Conservation (phyloP, 2,329 filamentous ascomycete genomes). For the Pseudocercospora eumusae region DNA sequence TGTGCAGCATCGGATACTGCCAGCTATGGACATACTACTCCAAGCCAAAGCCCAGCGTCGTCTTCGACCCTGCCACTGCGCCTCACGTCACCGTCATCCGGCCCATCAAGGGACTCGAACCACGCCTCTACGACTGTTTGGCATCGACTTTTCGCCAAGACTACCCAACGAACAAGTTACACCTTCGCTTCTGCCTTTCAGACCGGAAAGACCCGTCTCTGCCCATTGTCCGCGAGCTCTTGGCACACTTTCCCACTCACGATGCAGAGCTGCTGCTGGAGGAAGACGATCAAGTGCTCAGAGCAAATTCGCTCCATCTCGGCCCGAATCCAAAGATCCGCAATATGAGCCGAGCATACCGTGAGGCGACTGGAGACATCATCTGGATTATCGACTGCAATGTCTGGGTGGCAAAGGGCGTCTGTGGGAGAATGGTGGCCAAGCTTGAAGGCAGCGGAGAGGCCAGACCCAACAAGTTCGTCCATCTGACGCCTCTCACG, state of each 20-base stretch:
- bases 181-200: slow-evolving; percentile 79
- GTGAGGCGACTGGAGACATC: slow-evolving; percentile 82
- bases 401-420: slow-evolving; percentile 81
- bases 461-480: slow-evolving; percentile 72
- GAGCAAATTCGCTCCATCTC: slow-evolving; percentile 57
- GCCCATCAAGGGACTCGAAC: slow-evolving; percentile 89
- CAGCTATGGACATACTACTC: slow-evolving; percentile 62
- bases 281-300: slow-evolving; percentile 73
- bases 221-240: slow-evolving; percentile 68
- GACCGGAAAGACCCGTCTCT: slow-evolving; percentile 74
- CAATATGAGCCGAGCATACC: slow-evolving; percentile 90
- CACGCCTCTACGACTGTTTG: slow-evolving; percentile 87
- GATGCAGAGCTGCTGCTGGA: slow-evolving; percentile 78
- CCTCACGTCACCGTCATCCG: slow-evolving; percentile 89
- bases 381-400: slow-evolving; percentile 97
- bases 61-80: slow-evolving; percentile 46
- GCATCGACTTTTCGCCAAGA: slow-evolving; percentile 79
- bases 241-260: slow-evolving; percentile 70
- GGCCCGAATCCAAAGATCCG: slow-evolving; percentile 98
- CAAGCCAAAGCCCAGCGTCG: slow-evolving; percentile 37
- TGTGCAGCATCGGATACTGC: slow-evolving; percentile 60
- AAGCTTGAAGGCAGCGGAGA: slow-evolving; percentile 69
- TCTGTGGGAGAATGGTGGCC: slow-evolving; percentile 85
- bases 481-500: slow-evolving; percentile 87
- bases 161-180: slow-evolving; percentile 75